Evolutionary conservation across 306 rosid species (phyloP), one percentile per base, ranked within the genome.

Genomic region (Begonia loranthoides): DNA sequence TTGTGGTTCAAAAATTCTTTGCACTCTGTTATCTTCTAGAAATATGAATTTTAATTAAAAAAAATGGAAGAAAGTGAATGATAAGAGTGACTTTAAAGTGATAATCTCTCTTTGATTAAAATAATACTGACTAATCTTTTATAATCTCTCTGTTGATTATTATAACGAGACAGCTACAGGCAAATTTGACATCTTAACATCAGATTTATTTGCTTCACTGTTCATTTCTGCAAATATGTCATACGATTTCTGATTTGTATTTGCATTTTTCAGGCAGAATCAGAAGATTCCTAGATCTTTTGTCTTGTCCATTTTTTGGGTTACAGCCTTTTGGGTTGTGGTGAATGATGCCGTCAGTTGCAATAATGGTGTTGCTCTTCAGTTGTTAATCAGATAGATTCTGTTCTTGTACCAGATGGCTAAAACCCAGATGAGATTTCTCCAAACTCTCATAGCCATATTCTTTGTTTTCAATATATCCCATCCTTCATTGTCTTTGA

Each of bases 1-100:
- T n/a, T n/a, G n/a, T n/a, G n/a, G n/a, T n/a, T n/a, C n/a, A n/a
- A n/a, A n/a, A n/a, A n/a, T n/a, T n/a, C n/a, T n/a, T n/a, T n/a
- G n/a, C n/a, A n/a, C n/a, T n/a, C n/a, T n/a, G n/a, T n/a, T n/a
- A n/a, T n/a, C n/a, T n/a, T n/a, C n/a, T n/a, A n/a, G n/a, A n/a
- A n/a, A 39, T 39, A 39, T 39, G 43, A 39, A 39, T 39, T 39
- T 39, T 39, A n/a, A n/a, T n/a, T n/a, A n/a, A n/a, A n/a, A n/a
- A n/a, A n/a, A n/a, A n/a, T n/a, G n/a, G 40, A 52, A 56, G 52
- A 61, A 68, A 66, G 59, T 41, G 61, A 63, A 41, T 5, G 34
- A 10, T 55, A 65, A 53, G 86, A 80, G 94, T 84, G 66, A 69
- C 81, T 78, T 78, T 63, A 52, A 84, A 84, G 94, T 68, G 5